phyloP scores from a whole-genome alignment of 2,329 filamentous ascomycete species.

The Penicillium crustosum region DNA sequence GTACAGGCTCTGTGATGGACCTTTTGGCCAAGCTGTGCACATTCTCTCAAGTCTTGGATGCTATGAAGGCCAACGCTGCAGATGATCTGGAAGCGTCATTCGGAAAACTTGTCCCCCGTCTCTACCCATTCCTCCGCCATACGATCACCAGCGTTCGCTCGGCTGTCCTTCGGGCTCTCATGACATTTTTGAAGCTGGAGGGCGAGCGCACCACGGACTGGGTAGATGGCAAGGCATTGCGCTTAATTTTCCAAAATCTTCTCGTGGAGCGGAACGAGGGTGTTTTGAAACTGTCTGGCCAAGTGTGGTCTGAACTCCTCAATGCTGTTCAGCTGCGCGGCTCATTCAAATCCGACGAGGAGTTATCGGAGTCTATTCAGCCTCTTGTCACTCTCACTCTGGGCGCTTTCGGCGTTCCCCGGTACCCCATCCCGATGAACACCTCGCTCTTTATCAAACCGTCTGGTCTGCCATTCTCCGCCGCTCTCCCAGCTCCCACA shows the following conservation, averaged over 20 bases:
- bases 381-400: slow-evolving; percentile 82
- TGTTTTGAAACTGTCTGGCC: slow-evolving; percentile 77
- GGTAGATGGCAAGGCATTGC: slow-evolving; percentile 85
- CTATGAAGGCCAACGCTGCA: slow-evolving; percentile 88
- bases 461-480: slow-evolving; percentile 78
- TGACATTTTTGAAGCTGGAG: slow-evolving; percentile 88
- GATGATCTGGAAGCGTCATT: slow-evolving; percentile 86
- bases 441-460: slow-evolving; percentile 85
- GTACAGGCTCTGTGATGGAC: slow-evolving; percentile 98
- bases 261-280: slow-evolving; percentile 86
- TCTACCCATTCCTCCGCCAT: slow-evolving; percentile 94
- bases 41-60: slow-evolving; percentile 85
- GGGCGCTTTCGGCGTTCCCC: slow-evolving; percentile 87
- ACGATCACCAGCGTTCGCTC: slow-evolving; percentile 95
- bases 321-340: slow-evolving; percentile 63
- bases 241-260: slow-evolving; percentile 91
- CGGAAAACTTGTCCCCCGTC: slow-evolving; percentile 82
- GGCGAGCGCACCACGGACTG: slow-evolving; percentile 78
- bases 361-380: slow-evolving; percentile 73
- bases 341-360: slow-evolving; percentile 64
- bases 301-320: slow-evolving; percentile 82
- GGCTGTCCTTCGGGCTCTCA: slow-evolving; percentile 85
- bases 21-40: slow-evolving; percentile 91
- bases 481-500: slow-evolving; percentile 35
- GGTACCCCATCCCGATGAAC: slow-evolving; percentile 91